Percentiles rank a stretch among this genome's conserved stretches.
These are phyloP conservation scores for Neoboletus magnificus DNA, from an alignment of 768 basidiomycete genomes.

Conservation along the genomic window DNA sequence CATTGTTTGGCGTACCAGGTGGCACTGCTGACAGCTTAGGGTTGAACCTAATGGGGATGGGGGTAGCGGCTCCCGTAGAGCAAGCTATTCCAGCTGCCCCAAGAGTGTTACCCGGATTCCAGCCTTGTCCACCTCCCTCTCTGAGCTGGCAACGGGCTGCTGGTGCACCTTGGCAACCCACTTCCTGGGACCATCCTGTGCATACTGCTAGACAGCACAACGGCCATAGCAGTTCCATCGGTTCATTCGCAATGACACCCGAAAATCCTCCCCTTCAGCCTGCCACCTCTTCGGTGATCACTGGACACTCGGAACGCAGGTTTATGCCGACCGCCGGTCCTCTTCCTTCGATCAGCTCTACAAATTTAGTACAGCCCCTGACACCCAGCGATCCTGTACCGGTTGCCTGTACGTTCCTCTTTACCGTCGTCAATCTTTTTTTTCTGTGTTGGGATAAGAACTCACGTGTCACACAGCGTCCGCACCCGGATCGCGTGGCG, in stretches of 20 bases:
- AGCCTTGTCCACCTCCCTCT: neutral
- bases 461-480: conserved; percentile 14
- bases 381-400: neutral
- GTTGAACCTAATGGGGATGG: neutral
- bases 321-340: neutral
- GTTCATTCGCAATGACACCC: neutral
- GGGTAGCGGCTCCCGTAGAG: neutral
- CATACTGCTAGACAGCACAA: neutral
- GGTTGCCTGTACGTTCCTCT: conserved; percentile 9
- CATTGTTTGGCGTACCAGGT: neutral
- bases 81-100: neutral
- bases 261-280: neutral
- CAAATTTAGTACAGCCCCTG: neutral
- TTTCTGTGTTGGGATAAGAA: neutral
- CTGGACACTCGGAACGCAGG: neutral
- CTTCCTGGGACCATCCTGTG: conserved; percentile 5
- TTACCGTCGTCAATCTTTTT: neutral
- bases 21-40: neutral
- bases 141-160: neutral
- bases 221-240: neutral
- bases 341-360: neutral
- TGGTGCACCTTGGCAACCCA: neutral
- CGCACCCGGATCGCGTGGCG: conserved; percentile 3
- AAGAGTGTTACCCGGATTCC: neutral
- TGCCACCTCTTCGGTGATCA: neutral